Percentiles rank a stretch among this genome's conserved stretches.
Evolutionary conservation across 305 asterid species (phyloP).

Genomic region (Solanum hybrid): DNA sequence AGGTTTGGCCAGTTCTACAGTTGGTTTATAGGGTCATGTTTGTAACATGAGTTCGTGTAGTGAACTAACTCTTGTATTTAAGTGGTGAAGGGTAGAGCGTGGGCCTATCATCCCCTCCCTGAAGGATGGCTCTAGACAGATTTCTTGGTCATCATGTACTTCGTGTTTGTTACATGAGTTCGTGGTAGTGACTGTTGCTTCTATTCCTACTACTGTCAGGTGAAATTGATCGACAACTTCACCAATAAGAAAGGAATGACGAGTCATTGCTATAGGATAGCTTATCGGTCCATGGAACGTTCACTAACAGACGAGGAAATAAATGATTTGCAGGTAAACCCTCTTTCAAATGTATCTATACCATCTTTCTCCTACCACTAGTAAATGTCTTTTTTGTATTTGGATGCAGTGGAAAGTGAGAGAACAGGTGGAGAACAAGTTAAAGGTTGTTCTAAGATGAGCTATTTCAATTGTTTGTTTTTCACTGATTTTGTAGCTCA

Average conservation of each 20-base stretch:
- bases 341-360: neutral
- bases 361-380: neutral
- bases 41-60: neutral
- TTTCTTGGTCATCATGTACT: neutral
- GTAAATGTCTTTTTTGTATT: neutral
- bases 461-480: neutral
- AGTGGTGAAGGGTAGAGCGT: neutral
- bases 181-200: neutral
- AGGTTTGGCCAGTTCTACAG: neutral
- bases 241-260: constrained; percentile 81
- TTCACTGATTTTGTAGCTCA: neutral
- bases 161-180: neutral
- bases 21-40: neutral
- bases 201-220: constrained; percentile 24
- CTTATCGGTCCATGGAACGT: constrained; percentile 82
- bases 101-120: neutral
- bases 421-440: constrained; percentile 53
- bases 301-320: constrained; percentile 89
- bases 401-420: constrained; percentile 64
- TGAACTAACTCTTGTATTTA: neutral
- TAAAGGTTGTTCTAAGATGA: constrained; percentile 56
- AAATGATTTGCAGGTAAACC: constrained; percentile 65
- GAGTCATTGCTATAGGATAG: constrained; percentile 83
- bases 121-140: neutral
- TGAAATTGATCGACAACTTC: constrained; percentile 52